Conservation (phyloP, 352 stramenopile genomes). For the Peronospora destructor region DNA sequence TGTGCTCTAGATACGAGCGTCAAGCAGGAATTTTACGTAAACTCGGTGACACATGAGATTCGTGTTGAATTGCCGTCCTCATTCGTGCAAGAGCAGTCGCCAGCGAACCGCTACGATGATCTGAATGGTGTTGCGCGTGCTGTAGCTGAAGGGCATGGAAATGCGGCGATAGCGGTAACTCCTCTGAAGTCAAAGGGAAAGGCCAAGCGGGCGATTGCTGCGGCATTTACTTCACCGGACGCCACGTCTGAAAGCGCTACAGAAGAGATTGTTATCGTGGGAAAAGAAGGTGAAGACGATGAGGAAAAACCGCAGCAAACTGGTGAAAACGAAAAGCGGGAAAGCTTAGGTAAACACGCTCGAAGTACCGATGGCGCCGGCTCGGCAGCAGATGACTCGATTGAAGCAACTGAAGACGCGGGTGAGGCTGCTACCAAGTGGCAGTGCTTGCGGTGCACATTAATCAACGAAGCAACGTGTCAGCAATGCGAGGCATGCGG, state of each 20-base stretch:
- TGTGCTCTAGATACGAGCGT: conserved; percentile 44
- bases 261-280: conserved; percentile 32
- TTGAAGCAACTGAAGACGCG: conserved; percentile 15
- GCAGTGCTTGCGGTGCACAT: conserved; percentile 71
- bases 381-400: conserved; percentile 16
- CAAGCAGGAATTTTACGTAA: conserved; percentile 70
- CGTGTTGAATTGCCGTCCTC: conserved; percentile 46
- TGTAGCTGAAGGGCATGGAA: conserved; percentile 11
- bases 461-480: conserved; percentile 59
- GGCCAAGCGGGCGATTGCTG: conserved; percentile 32
- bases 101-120: conserved; percentile 48
- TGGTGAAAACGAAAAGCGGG: conserved; percentile 7
- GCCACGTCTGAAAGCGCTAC: conserved; percentile 30
- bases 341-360: conserved; percentile 28
- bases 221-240: conserved; percentile 38
- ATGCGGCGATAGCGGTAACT: conserved; percentile 13
- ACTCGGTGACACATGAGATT: conserved; percentile 70
- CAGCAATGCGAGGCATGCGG: conserved; percentile 62
- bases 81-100: conserved; percentile 46
- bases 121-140: conserved; percentile 20
- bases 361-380: conserved; percentile 26
- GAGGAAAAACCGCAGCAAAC: conserved; percentile 12
- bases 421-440: conserved; percentile 33
- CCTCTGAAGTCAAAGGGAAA: conserved; percentile 21
- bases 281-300: conserved; percentile 20